phyloP scores from a whole-genome alignment of 495 filamentous ascomycete genomes.

The Staphylotrichum tortipilum region DNA sequence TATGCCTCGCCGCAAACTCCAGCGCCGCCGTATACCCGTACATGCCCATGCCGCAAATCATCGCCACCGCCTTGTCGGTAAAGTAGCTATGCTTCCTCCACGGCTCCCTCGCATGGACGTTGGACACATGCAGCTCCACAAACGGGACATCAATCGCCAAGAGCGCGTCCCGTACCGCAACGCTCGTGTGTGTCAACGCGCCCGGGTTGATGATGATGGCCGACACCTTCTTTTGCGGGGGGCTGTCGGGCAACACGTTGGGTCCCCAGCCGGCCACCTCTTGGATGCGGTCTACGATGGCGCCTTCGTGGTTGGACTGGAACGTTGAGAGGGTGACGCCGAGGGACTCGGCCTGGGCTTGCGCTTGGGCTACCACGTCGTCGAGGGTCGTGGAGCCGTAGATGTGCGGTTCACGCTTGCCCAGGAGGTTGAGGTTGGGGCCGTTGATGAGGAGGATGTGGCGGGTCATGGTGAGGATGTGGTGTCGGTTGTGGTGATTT shows the following conservation, averaged over 20 bases:
- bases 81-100: slow-evolving; percentile 59
- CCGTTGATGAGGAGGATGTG: slow-evolving; percentile 69
- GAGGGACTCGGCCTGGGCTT: slow-evolving; percentile 34
- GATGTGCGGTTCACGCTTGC: slow-evolving; percentile 60
- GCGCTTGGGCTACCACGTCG: slow-evolving; percentile 43
- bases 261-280: slow-evolving; percentile 33
- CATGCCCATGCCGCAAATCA: slow-evolving; percentile 59
- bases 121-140: slow-evolving; percentile 62
- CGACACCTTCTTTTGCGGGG: slow-evolving; percentile 30
- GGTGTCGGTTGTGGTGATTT: neutral
- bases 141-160: slow-evolving; percentile 57
- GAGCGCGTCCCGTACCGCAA: slow-evolving; percentile 61
- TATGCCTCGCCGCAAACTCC: slow-evolving; percentile 47
- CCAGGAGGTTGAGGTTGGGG: slow-evolving; percentile 73
- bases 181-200: slow-evolving; percentile 58
- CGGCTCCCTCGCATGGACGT: slow-evolving; percentile 57
- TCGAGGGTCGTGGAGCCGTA: slow-evolving; percentile 57
- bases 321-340: slow-evolving; percentile 41
- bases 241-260: slow-evolving; percentile 10
- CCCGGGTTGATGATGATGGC: slow-evolving; percentile 64
- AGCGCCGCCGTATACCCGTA: slow-evolving; percentile 64
- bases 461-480: slow-evolving; percentile 28
- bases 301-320: slow-evolving; percentile 63
- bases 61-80: slow-evolving; percentile 59
- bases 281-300: slow-evolving; percentile 53